A percentile compares a stretch with the other conserved stretches of the same genome.
These are phyloP conservation scores for Tetrapisispora taiwanensis DNA, from an alignment of 805 yeast genomes.

Conservation along the genomic window DNA sequence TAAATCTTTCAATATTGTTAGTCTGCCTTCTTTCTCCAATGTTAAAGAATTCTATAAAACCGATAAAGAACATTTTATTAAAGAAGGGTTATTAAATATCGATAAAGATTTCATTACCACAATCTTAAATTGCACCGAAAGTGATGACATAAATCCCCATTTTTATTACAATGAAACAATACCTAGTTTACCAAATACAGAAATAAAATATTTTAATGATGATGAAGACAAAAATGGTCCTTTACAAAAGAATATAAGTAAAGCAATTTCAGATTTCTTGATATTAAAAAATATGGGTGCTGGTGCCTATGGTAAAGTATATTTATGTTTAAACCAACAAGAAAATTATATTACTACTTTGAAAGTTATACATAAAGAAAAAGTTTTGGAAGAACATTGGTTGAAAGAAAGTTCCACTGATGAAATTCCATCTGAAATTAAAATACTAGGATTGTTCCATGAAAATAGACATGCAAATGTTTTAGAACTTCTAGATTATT, in stretches of 20 bases:
- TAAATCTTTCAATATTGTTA: not conserved
- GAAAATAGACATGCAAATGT: slow-evolving; percentile 76
- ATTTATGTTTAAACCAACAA: slow-evolving; percentile 54
- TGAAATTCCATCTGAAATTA: slow-evolving; percentile 88
- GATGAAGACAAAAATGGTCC: slow-evolving; percentile 47
- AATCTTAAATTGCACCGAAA: not conserved
- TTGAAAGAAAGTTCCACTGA: slow-evolving; percentile 83
- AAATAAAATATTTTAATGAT: slow-evolving; percentile 20
- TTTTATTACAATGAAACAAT: not conserved
- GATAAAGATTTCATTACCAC: not conserved
- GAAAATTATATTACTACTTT: slow-evolving; percentile 65
- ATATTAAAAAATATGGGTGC: slow-evolving; percentile 75
- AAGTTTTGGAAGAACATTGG: slow-evolving; percentile 94
- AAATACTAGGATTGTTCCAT: slow-evolving; percentile 69
- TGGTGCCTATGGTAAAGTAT: slow-evolving; percentile 94
- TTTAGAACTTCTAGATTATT: slow-evolving; percentile 74
- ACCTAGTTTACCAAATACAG: slow-evolving; percentile 59
- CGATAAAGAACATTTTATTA: not conserved
- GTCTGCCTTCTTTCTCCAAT: slow-evolving; percentile 21
- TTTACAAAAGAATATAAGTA: slow-evolving; percentile 56
- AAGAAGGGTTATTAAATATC: not conserved
- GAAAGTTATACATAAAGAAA: slow-evolving; percentile 80
- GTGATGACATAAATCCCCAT: not conserved
- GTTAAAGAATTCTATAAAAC: slow-evolving; percentile 16
- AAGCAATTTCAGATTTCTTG: slow-evolving; percentile 46